Percentiles rank a stretch among this genome's conserved stretches.
Conservation (phyloP, 495 filamentous ascomycete species). For the Podospora sp. region DNA sequence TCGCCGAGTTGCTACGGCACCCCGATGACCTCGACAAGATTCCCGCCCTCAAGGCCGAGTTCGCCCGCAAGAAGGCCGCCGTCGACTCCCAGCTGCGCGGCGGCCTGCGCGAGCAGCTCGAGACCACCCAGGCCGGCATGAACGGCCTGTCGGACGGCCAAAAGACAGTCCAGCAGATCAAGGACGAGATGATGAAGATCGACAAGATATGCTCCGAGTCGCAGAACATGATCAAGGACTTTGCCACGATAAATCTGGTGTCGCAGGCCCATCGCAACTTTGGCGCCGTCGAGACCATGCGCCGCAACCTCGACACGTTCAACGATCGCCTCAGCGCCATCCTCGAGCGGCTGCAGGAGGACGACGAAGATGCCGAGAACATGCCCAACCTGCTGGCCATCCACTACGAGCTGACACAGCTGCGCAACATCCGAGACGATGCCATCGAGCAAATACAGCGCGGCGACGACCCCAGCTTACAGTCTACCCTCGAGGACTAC, state of each 20-base stretch:
- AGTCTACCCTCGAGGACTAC: constrained; percentile 81
- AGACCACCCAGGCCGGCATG: constrained; percentile 91
- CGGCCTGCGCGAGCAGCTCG: constrained; percentile 85
- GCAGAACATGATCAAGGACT: constrained; percentile 94
- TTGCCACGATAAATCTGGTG: constrained; percentile 92
- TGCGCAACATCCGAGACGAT: constrained; percentile 92
- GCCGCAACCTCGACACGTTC: constrained; percentile 82
- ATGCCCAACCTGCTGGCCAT: constrained; percentile 88
- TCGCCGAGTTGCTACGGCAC: constrained; percentile 71
- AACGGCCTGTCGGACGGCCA: constrained; percentile 82
- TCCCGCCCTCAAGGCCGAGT: constrained; percentile 83
- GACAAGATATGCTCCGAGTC: constrained; percentile 96
- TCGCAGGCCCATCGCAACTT: constrained; percentile 95
- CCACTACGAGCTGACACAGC: constrained; percentile 86
- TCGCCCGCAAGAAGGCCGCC: constrained; percentile 88
- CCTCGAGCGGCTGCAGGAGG: constrained; percentile 72
- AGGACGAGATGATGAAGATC: constrained; percentile 98
- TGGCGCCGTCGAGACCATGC: constrained; percentile 87
- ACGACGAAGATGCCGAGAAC: constrained; percentile 80
- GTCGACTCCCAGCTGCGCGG: constrained; percentile 87
- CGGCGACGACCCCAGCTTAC: constrained; percentile 69
- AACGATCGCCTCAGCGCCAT: constrained; percentile 72
- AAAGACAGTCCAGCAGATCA: constrained; percentile 81
- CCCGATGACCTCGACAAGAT: constrained; percentile 96
- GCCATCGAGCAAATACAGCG: constrained; percentile 91